phyloP scores from a whole-genome alignment of 345 rosid species.

The Ricinus communis region DNA sequence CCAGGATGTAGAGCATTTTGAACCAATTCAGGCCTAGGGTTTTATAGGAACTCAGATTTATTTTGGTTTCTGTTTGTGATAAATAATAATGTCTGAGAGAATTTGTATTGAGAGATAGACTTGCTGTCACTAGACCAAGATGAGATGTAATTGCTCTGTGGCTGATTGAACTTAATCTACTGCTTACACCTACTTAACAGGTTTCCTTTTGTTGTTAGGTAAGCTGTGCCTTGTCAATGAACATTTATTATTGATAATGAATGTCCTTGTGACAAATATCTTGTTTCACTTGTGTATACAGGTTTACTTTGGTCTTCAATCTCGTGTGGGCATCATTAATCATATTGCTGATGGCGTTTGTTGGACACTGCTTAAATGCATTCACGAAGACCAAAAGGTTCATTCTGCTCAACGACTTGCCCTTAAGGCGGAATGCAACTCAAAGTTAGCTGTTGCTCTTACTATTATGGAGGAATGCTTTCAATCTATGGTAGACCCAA shows the following conservation, averaged over 20 bases:
- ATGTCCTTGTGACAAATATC: constrained; percentile 14
- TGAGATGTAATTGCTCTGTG: neutral
- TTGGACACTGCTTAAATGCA: constrained; percentile 79
- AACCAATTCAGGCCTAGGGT: too few species aligned
- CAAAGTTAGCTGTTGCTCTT: constrained; percentile 84
- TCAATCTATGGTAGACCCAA: constrained; percentile 88
- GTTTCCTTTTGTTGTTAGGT: neutral
- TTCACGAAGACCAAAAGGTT: constrained; percentile 76
- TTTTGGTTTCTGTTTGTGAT: neutral
- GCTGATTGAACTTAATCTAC: neutral
- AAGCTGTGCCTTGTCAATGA: neutral
- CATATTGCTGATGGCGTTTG: constrained; percentile 58
- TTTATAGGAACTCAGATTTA: too few species aligned
- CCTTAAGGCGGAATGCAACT: constrained; percentile 90
- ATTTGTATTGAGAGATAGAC: neutral
- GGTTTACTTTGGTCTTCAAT: constrained; percentile 68
- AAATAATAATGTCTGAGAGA: neutral
- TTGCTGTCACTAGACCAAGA: constrained; percentile 4
- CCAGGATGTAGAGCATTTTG: too few species aligned
- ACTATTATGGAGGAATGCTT: constrained; percentile 95
- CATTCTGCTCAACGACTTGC: constrained; percentile 71
- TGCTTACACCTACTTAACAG: neutral
- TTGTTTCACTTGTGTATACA: constrained; percentile 36
- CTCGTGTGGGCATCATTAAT: constrained; percentile 67
- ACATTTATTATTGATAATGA: neutral